phyloP scores from a whole-genome alignment of 2,329 filamentous ascomycete genomes.

The Colletotrichum echinochloae region DNA sequence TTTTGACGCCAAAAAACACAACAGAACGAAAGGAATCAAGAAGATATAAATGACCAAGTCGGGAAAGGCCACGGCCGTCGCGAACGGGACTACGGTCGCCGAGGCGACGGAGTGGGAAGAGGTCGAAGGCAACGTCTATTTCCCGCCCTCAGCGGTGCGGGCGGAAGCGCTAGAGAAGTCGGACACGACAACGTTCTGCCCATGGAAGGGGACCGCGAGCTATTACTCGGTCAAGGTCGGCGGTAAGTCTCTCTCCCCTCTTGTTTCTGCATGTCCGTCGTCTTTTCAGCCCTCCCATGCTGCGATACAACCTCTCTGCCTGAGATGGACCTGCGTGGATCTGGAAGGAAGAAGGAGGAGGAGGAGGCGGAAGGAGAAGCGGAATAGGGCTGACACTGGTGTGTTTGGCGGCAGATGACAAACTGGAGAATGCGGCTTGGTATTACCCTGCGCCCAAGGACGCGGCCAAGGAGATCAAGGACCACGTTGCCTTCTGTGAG shows the following conservation, averaged over 20 bases:
- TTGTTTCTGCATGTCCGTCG: neutral
- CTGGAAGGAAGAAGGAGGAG: neutral
- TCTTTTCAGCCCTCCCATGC: neutral
- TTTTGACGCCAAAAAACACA: neutral
- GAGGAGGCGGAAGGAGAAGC: neutral
- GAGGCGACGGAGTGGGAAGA: conserved; percentile 63
- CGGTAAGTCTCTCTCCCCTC: conserved; percentile 47
- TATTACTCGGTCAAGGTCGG: conserved; percentile 67
- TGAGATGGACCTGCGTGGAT: neutral
- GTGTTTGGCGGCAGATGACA: conserved; percentile 50
- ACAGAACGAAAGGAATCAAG: neutral
- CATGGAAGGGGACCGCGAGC: conserved; percentile 68
- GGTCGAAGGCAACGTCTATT: conserved; percentile 71
- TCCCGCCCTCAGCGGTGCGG: conserved; percentile 60
- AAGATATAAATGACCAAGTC: conserved; percentile 39
- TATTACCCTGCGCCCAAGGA: conserved; percentile 65
- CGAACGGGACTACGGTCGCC: conserved; percentile 63
- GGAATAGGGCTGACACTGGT: neutral
- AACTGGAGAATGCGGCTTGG: conserved; percentile 67
- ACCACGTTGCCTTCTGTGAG: conserved; percentile 70
- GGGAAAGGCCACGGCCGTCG: conserved; percentile 56
- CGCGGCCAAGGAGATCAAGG: conserved; percentile 63
- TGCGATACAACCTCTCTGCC: neutral
- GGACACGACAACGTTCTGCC: conserved; percentile 61
- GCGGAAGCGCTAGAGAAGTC: conserved; percentile 58